These are phyloP conservation scores for Curvularia eragrostidis DNA, from an alignment of 2,329 filamentous ascomycete genomes.

Conservation along the genomic window DNA sequence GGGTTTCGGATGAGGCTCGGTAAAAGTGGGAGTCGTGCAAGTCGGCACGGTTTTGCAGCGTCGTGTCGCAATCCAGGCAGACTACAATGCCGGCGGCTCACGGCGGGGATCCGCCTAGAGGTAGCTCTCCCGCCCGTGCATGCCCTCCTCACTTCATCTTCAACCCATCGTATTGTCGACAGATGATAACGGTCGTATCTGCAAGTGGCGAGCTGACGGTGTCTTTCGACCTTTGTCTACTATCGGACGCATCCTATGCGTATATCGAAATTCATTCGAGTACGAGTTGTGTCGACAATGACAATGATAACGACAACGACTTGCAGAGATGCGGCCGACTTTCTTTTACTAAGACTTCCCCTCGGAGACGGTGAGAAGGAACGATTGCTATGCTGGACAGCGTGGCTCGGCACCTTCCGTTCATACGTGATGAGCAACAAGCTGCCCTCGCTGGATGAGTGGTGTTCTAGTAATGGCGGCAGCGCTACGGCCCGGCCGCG, in stretches of 20 bases:
- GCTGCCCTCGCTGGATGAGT: slow-evolving; percentile 2
- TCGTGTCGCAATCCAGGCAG: slow-evolving; percentile 28
- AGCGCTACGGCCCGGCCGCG: background rate
- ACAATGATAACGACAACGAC: background rate
- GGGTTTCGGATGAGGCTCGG: slow-evolving; percentile 27
- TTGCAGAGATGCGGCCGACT: background rate
- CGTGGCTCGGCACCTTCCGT: slow-evolving; percentile 1
- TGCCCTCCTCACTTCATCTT: slow-evolving; percentile 33
- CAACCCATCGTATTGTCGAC: slow-evolving; percentile 13
- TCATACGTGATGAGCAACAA: background rate
- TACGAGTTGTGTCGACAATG: background rate
- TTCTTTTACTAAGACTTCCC: slow-evolving; percentile 3
- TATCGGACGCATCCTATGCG: background rate
- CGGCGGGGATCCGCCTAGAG: slow-evolving; percentile 22
- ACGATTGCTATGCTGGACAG: background rate
- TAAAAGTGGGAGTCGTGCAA: slow-evolving; percentile 24
- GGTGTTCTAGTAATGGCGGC: slow-evolving; percentile 10
- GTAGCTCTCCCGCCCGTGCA: slow-evolving; percentile 21
- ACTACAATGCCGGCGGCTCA: slow-evolving; percentile 28
- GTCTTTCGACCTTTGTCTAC: slow-evolving; percentile 5
- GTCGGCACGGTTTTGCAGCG: slow-evolving; percentile 22
- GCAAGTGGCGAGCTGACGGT: background rate
- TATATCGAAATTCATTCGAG: slow-evolving; percentile 9
- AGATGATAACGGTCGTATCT: slow-evolving; percentile 5
- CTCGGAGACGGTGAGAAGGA: background rate